Base-by-base conservation (phyloP, 2,329 filamentous ascomycete genomes). In the Dactylellina cionopaga region DNA sequence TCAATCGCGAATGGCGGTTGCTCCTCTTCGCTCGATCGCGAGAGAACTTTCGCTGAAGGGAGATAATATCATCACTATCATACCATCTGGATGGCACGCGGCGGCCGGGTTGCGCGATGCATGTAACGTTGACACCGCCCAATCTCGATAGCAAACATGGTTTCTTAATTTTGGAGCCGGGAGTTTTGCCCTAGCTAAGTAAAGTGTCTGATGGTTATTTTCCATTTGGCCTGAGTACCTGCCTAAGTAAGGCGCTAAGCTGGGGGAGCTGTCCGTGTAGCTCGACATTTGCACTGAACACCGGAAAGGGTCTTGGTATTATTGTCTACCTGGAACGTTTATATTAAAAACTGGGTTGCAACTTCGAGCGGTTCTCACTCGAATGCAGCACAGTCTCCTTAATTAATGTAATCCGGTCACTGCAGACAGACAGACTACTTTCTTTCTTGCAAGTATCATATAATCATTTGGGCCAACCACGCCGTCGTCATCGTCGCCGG, bases 401-500 rank as follows among this genome's bases (percentile, higher is more conserved):
- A 65, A n/a, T n/a, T n/a, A n/a, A 65, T 65, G 41, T 66, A 65
- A 65, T 65, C 60, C 41, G 37, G 58, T 47, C 44, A 13, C n/a
- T n/a, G n/a, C n/a, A n/a, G n/a, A n/a, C n/a, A n/a, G n/a, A n/a
- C n/a, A n/a, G n/a, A n/a, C n/a, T n/a, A n/a, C n/a, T 4, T 22
- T 19, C 41, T 44, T 15, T 19, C 37, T 41, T 41, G 37, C 37
- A 41, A 11, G 10, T 4, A 6, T 47, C 15, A 10, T 22, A 17
- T 19, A 19, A 19, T 15, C n/a, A 47, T 10, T 24, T 19, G 4
- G 4, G 6, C 15, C 49, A 27, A 19, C 17, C 25, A 33, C 47
- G 7, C 31, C 6, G 27, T 17, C 4, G 19, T 22, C 25, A 35
- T n/a, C 13, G n/a, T 15, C 37, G 15, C 22, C 9, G 1, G 29